Evolutionary conservation across 192 early-diverging fungal genomes (phyloP), one percentile per base, ranked within the genome.

Genomic region (Coemansia reversa): DNA sequence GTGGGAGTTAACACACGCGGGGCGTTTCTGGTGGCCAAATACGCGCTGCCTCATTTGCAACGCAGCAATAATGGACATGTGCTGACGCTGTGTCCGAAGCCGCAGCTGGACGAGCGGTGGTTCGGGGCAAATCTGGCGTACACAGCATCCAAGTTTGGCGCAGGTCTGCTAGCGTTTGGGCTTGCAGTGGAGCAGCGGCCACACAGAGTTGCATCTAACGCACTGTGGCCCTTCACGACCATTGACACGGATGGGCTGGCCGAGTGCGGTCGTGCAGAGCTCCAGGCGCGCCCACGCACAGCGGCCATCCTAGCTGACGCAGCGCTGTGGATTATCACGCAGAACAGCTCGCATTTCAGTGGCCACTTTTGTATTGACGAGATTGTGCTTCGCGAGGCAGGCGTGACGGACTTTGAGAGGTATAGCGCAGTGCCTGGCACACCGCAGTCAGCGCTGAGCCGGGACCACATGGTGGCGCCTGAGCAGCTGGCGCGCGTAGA

Each of bases 281-380:
- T 78, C 24, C 75, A 67, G 65, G 58, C 52, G 9, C 69, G 62
- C 8, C 76, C 70, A 47, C 62, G 77, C 39, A 80, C 66, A 29
- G 81, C 89, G 2, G 82, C 85, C 35, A 88, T 93, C 51, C 86
- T 91, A 84, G 88, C 90, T 5, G 91, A 93, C 60, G 91, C 91
- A 1, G 90, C 89, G 7, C 74, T 84, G 52, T 62, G 82, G 51
- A 83, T 93, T 19, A 65, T 91, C 3, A 68, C 68, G 35, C 88
- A 91, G 69, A 75, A 86, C 30, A 63, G 75, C 27, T 24, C 60
- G 20, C 62, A 54, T 52, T 90, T 84, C 50, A 85, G 74, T 0
- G 88, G 88, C 51, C 85, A 93, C 62, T 89, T 92, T 63, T 76
- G 82, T 27, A 74, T 93, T 22, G 92, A 93, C 63, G 90, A 91